Percentiles rank a stretch among this genome's conserved stretches.
Evolutionary conservation across 1,139 yeast species (phyloP).

Genomic region (Dujonia santamariae): DNA sequence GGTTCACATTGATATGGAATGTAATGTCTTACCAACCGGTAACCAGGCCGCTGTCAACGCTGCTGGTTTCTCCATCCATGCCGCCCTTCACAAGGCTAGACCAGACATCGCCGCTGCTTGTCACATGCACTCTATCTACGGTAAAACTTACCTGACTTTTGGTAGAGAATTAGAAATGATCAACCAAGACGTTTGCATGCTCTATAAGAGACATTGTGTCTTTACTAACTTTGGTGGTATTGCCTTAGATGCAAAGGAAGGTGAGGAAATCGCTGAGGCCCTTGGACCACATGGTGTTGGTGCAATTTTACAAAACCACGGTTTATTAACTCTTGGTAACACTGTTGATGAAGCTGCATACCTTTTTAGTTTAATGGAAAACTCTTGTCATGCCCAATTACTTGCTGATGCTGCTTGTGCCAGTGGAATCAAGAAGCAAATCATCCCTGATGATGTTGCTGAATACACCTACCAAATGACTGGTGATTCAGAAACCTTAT

Average conservation of each 20-base stretch:
- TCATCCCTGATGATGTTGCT: constrained; percentile 60
- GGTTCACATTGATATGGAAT: constrained; percentile 64
- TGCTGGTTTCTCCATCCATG: constrained; percentile 71
- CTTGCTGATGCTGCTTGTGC: constrained; percentile 41
- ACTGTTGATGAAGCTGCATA: constrained; percentile 77
- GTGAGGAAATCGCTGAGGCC: constrained; percentile 54
- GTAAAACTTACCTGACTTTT: constrained; percentile 63
- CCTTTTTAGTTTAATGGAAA: constrained; percentile 57
- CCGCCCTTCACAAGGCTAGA: constrained; percentile 65
- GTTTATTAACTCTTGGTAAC: constrained; percentile 60
- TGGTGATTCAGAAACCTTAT: constrained; percentile 60
- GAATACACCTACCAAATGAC: constrained; percentile 56
- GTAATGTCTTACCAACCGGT: constrained; percentile 55
- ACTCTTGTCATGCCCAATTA: constrained; percentile 59
- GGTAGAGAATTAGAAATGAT: constrained; percentile 48
- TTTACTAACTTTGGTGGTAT: constrained; percentile 66
- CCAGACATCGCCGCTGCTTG: constrained; percentile 72
- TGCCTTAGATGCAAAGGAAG: constrained; percentile 61
- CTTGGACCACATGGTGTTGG: constrained; percentile 53
- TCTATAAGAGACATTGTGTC: constrained; percentile 57
- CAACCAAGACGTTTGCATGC: constrained; percentile 32
- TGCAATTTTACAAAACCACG: constrained; percentile 65
- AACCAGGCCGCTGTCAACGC: constrained; percentile 57
- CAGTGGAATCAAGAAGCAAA: constrained; percentile 18
- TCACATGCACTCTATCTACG: constrained; percentile 64